Percentiles rank a stretch among this genome's conserved stretches.
Conservation (phyloP, 768 basidiomycete species). For the Epithele typhae region DNA sequence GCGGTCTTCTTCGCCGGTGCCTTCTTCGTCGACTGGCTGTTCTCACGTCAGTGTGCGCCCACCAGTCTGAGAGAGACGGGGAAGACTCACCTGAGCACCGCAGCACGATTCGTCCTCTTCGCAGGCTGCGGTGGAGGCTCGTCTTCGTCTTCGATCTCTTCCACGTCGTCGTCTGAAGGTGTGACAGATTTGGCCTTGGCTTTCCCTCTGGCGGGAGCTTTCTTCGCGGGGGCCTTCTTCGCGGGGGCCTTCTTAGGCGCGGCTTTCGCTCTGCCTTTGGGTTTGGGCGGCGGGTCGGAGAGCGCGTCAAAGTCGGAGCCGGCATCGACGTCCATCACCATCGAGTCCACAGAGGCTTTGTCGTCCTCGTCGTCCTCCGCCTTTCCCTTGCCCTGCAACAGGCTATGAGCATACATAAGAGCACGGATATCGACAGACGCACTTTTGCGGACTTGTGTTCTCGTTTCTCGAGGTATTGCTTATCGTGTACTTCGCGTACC, state of each 20-base stretch:
- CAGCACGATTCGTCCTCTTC: conserved; percentile 61
- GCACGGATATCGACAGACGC: background rate
- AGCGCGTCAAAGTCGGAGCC: conserved; percentile 53
- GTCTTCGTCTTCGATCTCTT: conserved; percentile 52
- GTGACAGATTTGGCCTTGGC: conserved; percentile 49
- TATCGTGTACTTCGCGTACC: conserved; percentile 68
- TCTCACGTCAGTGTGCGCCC: background rate
- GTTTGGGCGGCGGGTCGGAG: conserved; percentile 41
- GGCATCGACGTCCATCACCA: conserved; percentile 59
- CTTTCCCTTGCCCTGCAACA: conserved; percentile 29
- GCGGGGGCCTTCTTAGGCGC: conserved; percentile 27
- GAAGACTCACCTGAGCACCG: conserved; percentile 54
- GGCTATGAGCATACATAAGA: background rate
- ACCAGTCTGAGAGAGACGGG: conserved; percentile 7
- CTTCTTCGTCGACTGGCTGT: conserved; percentile 38
- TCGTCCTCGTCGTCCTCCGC: conserved; percentile 54
- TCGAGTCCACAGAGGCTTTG: conserved; percentile 61
- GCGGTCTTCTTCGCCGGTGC: conserved; percentile 37
- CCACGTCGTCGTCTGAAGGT: conserved; percentile 51
- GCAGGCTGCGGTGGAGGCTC: conserved; percentile 34
- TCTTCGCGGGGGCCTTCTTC: conserved; percentile 31
- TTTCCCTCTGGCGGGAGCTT: conserved; percentile 33
- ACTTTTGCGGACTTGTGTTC: conserved; percentile 42
- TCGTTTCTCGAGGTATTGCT: conserved; percentile 50
- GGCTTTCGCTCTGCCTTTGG: background rate